These are phyloP conservation scores for Stagonosporopsis chrysanthemi DNA, from an alignment of 2,329 filamentous ascomycete species.

Conservation along the genomic window DNA sequence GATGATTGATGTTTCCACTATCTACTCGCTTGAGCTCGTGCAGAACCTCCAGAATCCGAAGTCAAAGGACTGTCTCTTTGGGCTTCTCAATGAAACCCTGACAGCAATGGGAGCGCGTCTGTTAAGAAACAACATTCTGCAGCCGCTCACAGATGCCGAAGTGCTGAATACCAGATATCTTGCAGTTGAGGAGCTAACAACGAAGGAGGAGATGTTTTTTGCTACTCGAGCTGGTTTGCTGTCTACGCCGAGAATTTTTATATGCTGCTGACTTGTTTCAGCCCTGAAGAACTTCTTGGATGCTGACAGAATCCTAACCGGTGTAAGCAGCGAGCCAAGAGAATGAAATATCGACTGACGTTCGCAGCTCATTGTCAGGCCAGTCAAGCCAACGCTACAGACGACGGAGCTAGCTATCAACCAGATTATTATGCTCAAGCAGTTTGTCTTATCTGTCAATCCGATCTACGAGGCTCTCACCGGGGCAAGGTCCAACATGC, in stretches of 20 bases:
- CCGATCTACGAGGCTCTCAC: constrained; percentile 73
- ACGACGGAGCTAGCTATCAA: constrained; percentile 84
- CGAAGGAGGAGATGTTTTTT: constrained; percentile 85
- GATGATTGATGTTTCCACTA: constrained; percentile 92
- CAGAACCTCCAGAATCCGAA: constrained; percentile 82
- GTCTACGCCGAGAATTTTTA: constrained; percentile 13
- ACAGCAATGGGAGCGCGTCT: constrained; percentile 90
- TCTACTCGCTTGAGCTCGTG: constrained; percentile 85
- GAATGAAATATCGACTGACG: constrained; percentile 22
- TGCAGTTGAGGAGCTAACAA: constrained; percentile 81
- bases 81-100: constrained; percentile 80
- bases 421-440: constrained; percentile 84
- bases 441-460: constrained; percentile 74
- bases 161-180: constrained; percentile 78
- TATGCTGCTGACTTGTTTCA: constrained; percentile 5
- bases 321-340: constrained; percentile 55
- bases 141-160: constrained; percentile 77
- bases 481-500: constrained; percentile 68
- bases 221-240: constrained; percentile 71
- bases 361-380: constrained; percentile 75
- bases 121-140: constrained; percentile 83
- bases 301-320: constrained; percentile 79
- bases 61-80: constrained; percentile 83
- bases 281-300: constrained; percentile 79
- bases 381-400: constrained; percentile 69